Percentiles rank a stretch among this genome's conserved stretches.
Evolutionary conservation across 257 asterid species (phyloP).

Genomic region (Lycium ferocissimum): DNA sequence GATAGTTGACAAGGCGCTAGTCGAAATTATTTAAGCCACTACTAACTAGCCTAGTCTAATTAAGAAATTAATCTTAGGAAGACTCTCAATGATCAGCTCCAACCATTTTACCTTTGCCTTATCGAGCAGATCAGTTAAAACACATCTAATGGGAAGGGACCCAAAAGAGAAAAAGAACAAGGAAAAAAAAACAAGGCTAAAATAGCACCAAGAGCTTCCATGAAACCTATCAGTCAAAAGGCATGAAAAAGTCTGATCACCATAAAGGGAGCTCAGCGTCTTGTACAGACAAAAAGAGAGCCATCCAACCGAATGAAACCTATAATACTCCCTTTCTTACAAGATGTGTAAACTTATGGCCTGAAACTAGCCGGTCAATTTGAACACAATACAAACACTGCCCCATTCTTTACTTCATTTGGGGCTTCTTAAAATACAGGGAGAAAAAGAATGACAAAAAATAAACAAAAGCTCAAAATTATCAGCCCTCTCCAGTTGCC

Average conservation of each 20-base stretch:
- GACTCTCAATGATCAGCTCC: not conserved
- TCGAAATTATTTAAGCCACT: not conserved
- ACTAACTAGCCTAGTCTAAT: not conserved
- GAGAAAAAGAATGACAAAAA: conserved; percentile 32
- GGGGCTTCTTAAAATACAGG: conserved; percentile 23
- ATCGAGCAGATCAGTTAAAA: not conserved
- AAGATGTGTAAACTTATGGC: not conserved
- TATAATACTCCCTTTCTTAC: not conserved
- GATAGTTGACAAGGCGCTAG: too few species aligned
- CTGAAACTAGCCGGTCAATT: not conserved
- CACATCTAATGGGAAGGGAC: not conserved
- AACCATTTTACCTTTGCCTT: not conserved
- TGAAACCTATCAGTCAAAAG: not conserved
- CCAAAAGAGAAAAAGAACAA: not conserved
- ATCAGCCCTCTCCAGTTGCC: not conserved
- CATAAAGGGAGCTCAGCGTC: not conserved
- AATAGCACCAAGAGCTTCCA: not conserved
- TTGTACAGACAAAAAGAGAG: not conserved
- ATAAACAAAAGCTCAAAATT: not conserved
- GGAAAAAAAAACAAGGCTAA: not conserved
- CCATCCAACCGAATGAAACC: not conserved
- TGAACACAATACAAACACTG: conserved; percentile 10
- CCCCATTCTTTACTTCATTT: conserved; percentile 5
- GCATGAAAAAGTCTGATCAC: not conserved
- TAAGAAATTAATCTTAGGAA: not conserved